Evolutionary conservation across 805 yeast species (phyloP).

Genomic region (Kodamaea fukazawae): DNA sequence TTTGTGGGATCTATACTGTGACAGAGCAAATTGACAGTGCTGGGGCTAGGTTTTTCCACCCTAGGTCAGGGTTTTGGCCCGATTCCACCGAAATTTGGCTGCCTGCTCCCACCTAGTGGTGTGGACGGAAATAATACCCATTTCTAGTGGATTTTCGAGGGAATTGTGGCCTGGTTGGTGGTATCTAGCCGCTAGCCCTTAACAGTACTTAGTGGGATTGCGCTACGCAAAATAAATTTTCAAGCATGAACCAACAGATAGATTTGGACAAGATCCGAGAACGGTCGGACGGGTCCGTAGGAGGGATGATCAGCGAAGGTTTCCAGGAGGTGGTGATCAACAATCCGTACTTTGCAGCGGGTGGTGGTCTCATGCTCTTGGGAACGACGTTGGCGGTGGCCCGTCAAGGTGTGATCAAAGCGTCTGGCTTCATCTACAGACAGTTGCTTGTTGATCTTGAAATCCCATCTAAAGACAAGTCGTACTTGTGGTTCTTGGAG

Average conservation of each 20-base stretch:
- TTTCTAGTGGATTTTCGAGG: too few relatives aligned
- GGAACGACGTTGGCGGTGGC: conserved; percentile 87
- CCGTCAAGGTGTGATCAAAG: conserved; percentile 61
- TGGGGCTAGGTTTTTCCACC: too few relatives aligned
- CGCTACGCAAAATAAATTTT: too few relatives aligned
- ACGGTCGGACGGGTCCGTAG: conserved; percentile 37
- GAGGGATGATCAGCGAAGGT: conserved; percentile 35
- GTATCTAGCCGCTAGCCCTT: too few relatives aligned
- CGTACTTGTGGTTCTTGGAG: conserved; percentile 90
- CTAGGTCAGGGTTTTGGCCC: too few relatives aligned
- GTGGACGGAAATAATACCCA: too few relatives aligned
- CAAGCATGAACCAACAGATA: conserved; percentile 11
- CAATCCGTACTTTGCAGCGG: conserved; percentile 97
- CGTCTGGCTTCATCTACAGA: conserved; percentile 69
- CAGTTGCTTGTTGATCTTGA: conserved; percentile 89
- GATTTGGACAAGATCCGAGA: conserved; percentile 35
- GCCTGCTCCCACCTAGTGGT: too few relatives aligned
- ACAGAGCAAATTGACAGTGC: too few relatives aligned
- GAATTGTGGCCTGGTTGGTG: too few relatives aligned
- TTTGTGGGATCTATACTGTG: too few relatives aligned
- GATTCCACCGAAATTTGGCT: too few relatives aligned
- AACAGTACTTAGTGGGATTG: too few relatives aligned
- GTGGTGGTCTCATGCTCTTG: conserved; percentile 93
- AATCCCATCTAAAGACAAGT: conserved; percentile 88
- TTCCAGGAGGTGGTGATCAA: conserved; percentile 51